phyloP scores from a whole-genome alignment of 2,329 filamentous ascomycete genomes.

The Exophiala lecanii-corni region DNA sequence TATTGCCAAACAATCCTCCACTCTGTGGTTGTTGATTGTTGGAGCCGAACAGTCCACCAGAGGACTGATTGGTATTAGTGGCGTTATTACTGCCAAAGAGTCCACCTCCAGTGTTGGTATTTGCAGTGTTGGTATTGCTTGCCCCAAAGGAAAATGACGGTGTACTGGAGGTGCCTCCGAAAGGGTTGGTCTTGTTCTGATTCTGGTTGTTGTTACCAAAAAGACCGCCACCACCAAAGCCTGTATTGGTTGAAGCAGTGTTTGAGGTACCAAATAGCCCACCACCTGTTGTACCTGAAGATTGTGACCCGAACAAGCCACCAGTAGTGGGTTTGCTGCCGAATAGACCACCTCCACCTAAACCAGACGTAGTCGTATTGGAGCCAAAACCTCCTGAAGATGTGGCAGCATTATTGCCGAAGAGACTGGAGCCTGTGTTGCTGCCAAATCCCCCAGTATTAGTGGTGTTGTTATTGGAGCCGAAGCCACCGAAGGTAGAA shows the following conservation, averaged over 20 bases:
- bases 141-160: conserved; percentile 32
- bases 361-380: conserved; percentile 28
- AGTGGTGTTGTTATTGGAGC: conserved; percentile 26
- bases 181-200: conserved; percentile 39
- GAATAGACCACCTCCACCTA: conserved; percentile 48
- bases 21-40: conserved; percentile 33
- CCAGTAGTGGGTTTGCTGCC: conserved; percentile 29
- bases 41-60: conserved; percentile 42
- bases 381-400: conserved; percentile 34
- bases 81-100: conserved; percentile 18
- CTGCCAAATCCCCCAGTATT: conserved; percentile 24
- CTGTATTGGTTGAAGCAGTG: conserved; percentile 29
- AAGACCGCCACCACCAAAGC: conserved; percentile 39
- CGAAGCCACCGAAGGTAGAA: conserved; percentile 46
- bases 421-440: conserved; percentile 25
- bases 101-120: conserved; percentile 26
- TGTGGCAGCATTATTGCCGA: conserved; percentile 35
- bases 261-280: conserved; percentile 40
- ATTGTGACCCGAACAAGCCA: conserved; percentile 25
- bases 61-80: conserved; percentile 30
- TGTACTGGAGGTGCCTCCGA: conserved; percentile 37
- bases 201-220: conserved; percentile 43
- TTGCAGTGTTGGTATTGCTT: conserved; percentile 27
- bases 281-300: conserved; percentile 31
- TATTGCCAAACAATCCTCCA: conserved; percentile 41